Percentiles rank a stretch among this genome's conserved stretches.
Evolutionary conservation across 1,284 basidiomycete species (phyloP).

Genomic region (Cystobasidium slooffiae): DNA sequence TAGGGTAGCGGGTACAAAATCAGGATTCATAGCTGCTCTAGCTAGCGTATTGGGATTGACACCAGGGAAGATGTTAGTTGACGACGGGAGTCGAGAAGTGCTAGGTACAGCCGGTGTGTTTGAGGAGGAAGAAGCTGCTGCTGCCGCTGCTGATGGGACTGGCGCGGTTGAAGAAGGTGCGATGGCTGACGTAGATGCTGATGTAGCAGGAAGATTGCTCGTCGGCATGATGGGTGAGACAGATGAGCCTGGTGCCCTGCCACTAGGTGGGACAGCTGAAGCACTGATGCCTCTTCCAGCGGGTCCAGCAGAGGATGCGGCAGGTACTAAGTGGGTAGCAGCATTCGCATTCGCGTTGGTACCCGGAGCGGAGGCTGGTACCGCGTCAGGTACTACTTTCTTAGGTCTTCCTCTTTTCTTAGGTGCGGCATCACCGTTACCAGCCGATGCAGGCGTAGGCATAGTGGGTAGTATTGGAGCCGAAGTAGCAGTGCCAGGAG

Average conservation of each 20-base stretch:
- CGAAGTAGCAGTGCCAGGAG: not conserved
- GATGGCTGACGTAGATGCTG: not conserved
- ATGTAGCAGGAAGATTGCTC: not conserved
- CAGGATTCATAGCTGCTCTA: constrained; percentile 29
- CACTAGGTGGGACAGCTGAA: too few species aligned
- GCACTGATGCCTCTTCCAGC: too few species aligned
- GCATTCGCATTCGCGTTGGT: too few species aligned
- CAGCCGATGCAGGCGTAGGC: not conserved
- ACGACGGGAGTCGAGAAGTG: not conserved
- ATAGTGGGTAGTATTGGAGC: not conserved
- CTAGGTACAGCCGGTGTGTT: not conserved
- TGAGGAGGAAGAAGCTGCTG: not conserved
- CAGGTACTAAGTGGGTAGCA: too few species aligned
- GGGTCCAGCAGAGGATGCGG: too few species aligned
- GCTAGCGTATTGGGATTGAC: constrained; percentile 18
- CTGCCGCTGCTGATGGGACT: not conserved
- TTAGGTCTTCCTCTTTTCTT: constrained; percentile 25
- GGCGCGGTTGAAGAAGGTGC: not conserved
- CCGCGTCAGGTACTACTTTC: constrained; percentile 1
- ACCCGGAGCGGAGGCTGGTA: too few species aligned
- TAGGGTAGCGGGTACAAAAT: constrained; percentile 10
- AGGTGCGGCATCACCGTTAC: not conserved
- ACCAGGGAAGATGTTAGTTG: not conserved
- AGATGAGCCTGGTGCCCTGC: too few species aligned
- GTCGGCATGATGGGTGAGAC: too few species aligned